Evolutionary conservation across 768 basidiomycete species (phyloP).

Genomic region (Auriscalpium orientale): DNA sequence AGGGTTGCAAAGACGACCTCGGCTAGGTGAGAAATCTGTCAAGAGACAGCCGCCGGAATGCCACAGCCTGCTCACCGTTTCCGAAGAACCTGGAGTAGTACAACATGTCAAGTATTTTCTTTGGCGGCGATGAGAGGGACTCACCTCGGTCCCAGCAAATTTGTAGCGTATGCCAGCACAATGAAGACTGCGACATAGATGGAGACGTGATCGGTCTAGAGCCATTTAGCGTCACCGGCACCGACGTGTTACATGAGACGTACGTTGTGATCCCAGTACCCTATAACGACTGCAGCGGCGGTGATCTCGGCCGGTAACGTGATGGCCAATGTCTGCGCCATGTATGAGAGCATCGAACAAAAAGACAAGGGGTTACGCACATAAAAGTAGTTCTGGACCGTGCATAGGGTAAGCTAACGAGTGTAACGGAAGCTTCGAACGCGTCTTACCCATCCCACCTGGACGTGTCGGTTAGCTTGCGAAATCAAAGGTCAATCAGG

Average conservation of each 20-base stretch:
- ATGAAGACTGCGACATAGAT: conserved; percentile 12
- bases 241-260: background rate
- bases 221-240: background rate
- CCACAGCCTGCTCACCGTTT: conserved; percentile 1
- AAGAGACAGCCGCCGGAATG: background rate
- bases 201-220: conserved; percentile 4
- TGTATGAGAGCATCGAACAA: background rate
- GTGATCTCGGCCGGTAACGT: conserved; percentile 13
- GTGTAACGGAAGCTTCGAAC: background rate
- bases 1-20: conserved; percentile 14
- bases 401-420: background rate
- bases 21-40: background rate
- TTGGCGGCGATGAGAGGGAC: background rate
- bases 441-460: conserved; percentile 15
- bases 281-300: conserved; percentile 10
- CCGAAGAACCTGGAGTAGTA: conserved; percentile 9
- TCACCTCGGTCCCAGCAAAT: conserved; percentile 8
- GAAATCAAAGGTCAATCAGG: background rate
- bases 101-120: background rate
- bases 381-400: conserved; percentile 13
- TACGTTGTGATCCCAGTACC: conserved; percentile 13
- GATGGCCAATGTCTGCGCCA: conserved; percentile 10
- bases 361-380: background rate
- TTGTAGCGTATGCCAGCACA: conserved; percentile 4
- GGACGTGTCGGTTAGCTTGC: background rate